These are phyloP conservation scores for Pelargonium nanum DNA, from an alignment of 345 rosid species.

Conservation along the genomic window DNA sequence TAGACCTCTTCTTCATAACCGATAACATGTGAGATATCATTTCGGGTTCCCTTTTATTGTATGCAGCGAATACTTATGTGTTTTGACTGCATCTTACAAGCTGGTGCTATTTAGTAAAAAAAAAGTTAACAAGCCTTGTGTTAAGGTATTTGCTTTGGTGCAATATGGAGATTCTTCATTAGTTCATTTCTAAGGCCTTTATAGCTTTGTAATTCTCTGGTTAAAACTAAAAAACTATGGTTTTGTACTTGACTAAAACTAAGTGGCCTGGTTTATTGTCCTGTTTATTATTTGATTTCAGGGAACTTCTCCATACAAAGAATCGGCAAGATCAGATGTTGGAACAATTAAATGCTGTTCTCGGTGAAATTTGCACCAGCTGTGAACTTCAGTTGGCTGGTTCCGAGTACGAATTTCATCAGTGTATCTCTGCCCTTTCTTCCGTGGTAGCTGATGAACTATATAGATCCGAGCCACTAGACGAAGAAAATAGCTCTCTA, in stretches of 20 bases:
- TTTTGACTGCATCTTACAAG: too few relatives aligned
- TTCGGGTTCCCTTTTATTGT: not conserved
- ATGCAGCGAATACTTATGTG: too few relatives aligned
- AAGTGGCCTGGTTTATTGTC: not conserved
- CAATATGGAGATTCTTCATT: constrained; percentile 1
- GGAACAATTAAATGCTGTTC: constrained; percentile 49
- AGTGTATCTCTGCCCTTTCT: constrained; percentile 47
- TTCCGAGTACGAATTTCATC: constrained; percentile 50
- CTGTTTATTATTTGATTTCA: constrained; percentile 10
- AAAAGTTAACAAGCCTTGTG: too few relatives aligned
- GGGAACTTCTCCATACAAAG: constrained; percentile 67
- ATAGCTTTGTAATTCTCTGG: not conserved
- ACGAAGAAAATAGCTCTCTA: constrained; percentile 38
- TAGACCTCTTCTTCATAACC: constrained; percentile 75
- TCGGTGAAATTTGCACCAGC: constrained; percentile 66
- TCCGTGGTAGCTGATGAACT: constrained; percentile 50
- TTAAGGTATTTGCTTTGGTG: not conserved
- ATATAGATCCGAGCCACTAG: constrained; percentile 35
- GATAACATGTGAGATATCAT: constrained; percentile 53
- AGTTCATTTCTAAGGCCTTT: not conserved
- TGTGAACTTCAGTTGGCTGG: constrained; percentile 69
- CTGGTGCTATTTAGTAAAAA: not conserved
- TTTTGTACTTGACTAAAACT: not conserved
- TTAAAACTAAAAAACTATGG: not conserved
- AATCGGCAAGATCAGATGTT: constrained; percentile 45